Percentiles rank a stretch among this genome's conserved stretches.
Evolutionary conservation across 768 basidiomycete species (phyloP).

Genomic region (Mycena rebaudengoi): DNA sequence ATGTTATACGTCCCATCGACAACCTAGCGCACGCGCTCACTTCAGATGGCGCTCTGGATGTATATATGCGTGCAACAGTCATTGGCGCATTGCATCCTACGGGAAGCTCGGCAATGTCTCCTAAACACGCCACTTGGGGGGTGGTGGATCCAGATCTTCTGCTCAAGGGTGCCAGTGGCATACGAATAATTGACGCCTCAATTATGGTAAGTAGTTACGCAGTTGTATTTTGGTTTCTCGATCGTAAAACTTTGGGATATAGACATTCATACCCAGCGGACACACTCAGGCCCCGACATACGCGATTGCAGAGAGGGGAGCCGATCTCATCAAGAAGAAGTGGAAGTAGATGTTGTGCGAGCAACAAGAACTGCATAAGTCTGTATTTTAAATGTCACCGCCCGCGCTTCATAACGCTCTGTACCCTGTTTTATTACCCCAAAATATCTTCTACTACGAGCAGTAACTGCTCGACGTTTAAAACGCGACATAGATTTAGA

Average conservation of each 20-base stretch:
- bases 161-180: slow-evolving; percentile 42
- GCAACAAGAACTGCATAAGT: no score
- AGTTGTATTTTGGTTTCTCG: no score
- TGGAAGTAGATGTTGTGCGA: no score
- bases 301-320: slow-evolving; percentile 22
- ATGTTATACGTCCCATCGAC: slow-evolving; percentile 29
- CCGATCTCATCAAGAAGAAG: slow-evolving; percentile 17
- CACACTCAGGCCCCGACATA: slow-evolving; percentile 24
- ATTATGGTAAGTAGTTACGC: no score
- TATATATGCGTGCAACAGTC: slow-evolving; percentile 30
- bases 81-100: slow-evolving; percentile 36
- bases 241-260: no score
- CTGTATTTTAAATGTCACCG: no score
- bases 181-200: slow-evolving; percentile 50
- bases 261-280: slow-evolving; percentile 11
- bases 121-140: slow-evolving; percentile 32
- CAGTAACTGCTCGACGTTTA: no score
- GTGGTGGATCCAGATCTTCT: slow-evolving; percentile 45
- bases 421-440: no score
- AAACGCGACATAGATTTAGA: no score
- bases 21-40: slow-evolving; percentile 30
- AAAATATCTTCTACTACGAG: no score
- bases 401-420: no score
- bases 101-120: slow-evolving; percentile 41
- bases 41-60: slow-evolving; percentile 36